Base-by-base conservation (phyloP, 2,329 filamentous ascomycete species). In the Fusarium guadeloupense region DNA sequence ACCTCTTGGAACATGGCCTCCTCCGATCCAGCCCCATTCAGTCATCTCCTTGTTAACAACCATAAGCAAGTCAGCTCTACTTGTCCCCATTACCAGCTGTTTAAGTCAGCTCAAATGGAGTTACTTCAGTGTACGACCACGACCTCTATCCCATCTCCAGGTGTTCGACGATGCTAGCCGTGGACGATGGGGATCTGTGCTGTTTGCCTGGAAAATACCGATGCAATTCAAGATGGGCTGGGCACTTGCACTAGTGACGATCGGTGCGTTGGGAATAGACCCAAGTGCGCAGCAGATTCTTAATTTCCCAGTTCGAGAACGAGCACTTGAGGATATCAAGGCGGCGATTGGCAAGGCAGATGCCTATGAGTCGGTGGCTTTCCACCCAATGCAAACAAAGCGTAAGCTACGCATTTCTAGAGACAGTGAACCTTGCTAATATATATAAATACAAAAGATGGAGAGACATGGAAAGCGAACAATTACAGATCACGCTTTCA, bases 221-320 rank as follows among this genome's bases (percentile, higher is more conserved):
- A 13, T 31, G 10, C 33, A 52, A 17, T 41, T 43, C 4, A 25
- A 44, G 30, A 13, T 58, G 20, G 48, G 34, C 20, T 54, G 43
- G 54, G 49, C 48, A 16, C 49, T 58, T 28, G 54, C 42, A 2
- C 6, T 54, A 7, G 26, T 54, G 6, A 54, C 54, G 2, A 41
- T 58, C 5, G n/a, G 44, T 20, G 26, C 43, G 7, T 4, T 58
- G 16, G 54, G 21, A 0, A 54, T 58, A 13, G 54, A 48, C 6
- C 54, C 49, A 1, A 58, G 48, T 28, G 43, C 43, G 20, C 54
- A 58, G 39, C 49, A 54, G 33, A 58, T 58, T 13, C n/a, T 58
- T 13, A 38, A 43, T n/a, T 58, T 53, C 30, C 33, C 54, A 4
- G 28, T 33, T 1, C 43, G 25, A 12, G 39, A 38, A 10, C 21